phyloP scores from a whole-genome alignment of 805 yeast genomes.

The Teunomyces pallodes region DNA sequence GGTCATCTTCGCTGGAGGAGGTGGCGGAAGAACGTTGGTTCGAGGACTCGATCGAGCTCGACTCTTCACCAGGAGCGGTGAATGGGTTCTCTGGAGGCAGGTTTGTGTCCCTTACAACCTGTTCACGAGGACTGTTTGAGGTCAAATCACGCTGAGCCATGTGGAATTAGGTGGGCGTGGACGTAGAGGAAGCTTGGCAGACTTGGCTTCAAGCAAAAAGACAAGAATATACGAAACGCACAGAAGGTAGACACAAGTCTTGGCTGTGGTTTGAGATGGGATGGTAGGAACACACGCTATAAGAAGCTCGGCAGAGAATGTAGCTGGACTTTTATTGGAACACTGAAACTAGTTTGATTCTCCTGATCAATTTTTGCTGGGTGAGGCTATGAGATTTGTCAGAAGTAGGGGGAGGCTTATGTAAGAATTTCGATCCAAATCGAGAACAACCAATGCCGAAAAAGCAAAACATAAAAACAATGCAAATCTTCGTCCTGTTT shows the following conservation, averaged over 20 bases:
- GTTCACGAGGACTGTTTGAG: conserved; percentile 19
- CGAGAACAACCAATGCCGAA: not conserved
- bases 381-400: conserved; percentile 5
- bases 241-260: too few species aligned
- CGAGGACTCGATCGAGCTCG: conserved; percentile 9
- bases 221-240: not conserved
- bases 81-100: conserved; percentile 10
- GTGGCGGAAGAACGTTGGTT: conserved; percentile 9
- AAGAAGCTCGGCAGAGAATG: not conserved
- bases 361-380: not conserved
- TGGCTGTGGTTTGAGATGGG: too few species aligned
- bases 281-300: not conserved
- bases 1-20: conserved; percentile 10
- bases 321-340: not conserved
- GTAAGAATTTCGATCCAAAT: not conserved
- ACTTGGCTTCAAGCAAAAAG: not conserved
- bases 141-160: conserved; percentile 33
- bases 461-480: not conserved
- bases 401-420: not conserved
- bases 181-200: not conserved
- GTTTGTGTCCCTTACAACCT: not conserved
- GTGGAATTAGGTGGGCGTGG: not conserved
- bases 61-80: conserved; percentile 9
- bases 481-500: not conserved
- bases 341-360: not conserved